Base-by-base conservation (phyloP, 192 early-diverging fungal genomes). In the Diversispora eburnea region DNA sequence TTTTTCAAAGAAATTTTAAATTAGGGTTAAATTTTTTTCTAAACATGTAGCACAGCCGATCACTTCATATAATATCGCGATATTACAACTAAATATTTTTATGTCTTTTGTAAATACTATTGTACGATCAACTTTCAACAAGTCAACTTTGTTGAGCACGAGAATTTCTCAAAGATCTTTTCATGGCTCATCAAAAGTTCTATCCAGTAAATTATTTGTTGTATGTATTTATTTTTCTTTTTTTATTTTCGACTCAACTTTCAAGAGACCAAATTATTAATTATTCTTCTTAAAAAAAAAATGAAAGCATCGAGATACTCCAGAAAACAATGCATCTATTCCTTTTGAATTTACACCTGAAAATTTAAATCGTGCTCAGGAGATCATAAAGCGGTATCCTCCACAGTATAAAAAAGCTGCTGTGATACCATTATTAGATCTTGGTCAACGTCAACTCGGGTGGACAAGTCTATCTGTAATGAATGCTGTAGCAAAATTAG, bases 321-420 rank as follows among this genome's bases (percentile, higher is more conserved):
- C 89, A 5, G 82, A 92, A 65, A 94, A 94, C 87, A 93, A 97
- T 82, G 83, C 87, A 43, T 89, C 83, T 56, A 81, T 95, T 72
- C 84, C 86, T 25, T 99, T 99, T 75, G 91, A 93, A 79, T 96
- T 98, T 80, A 87, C 85, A 52, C 43, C 87, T 3, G 91, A 93
- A 65, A 95, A 92, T 85, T 74, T 87, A 73, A 81, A 88, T 70
- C 86, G 93, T 25, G 94, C 94, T 17, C 77, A 89, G 64, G 92
- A 89, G 74, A 95, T 99, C 56, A 84, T 99, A 54, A 88, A 86
- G 68, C 95, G 95, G 77, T 99, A 98, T 77, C 97, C 97, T 63
- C 85, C 93, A 51, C 95, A 99, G 81, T 99, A 99, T 86, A 98
- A 98, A 82, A 97, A 97, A 89, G 94, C 89, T 12, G 97, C 97